phyloP scores from a whole-genome alignment of 2,329 filamentous ascomycete species.

The Dactylonectria macrodidyma region DNA sequence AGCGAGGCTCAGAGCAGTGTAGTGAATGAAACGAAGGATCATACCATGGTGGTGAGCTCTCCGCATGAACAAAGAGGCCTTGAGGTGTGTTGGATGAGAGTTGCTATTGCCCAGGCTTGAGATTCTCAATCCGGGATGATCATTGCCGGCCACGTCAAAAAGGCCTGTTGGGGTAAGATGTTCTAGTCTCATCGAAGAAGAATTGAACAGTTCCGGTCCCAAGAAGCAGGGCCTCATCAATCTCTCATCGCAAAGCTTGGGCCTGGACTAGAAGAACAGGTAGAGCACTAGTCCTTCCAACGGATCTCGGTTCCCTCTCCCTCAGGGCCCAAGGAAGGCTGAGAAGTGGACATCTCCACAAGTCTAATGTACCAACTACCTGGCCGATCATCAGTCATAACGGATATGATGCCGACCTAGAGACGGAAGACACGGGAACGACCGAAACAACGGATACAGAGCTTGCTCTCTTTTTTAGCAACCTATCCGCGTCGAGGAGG shows the following conservation, averaged over 20 bases:
- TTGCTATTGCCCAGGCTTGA: not conserved
- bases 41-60: slow-evolving; percentile 10
- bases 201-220: not conserved
- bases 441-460: not conserved
- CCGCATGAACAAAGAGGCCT: not conserved
- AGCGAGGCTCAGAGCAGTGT: not conserved
- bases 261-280: slow-evolving; percentile 5
- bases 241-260: not conserved
- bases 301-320: not conserved
- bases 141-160: slow-evolving; percentile 3
- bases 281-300: not conserved
- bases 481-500: not conserved
- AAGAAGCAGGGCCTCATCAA: not conserved
- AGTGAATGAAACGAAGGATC: not conserved
- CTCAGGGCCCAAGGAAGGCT: not conserved
- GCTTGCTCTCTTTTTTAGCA: not conserved
- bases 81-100: not conserved
- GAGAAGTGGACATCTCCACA: not conserved
- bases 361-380: not conserved
- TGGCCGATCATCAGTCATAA: not conserved
- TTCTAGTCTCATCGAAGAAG: not conserved
- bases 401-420: not conserved
- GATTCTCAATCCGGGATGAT: not conserved
- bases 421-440: not conserved
- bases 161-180: not conserved